Evolutionary conservation across 192 early-diverging fungal genomes (phyloP).

Genomic region (Allomyces javanicus): DNA sequence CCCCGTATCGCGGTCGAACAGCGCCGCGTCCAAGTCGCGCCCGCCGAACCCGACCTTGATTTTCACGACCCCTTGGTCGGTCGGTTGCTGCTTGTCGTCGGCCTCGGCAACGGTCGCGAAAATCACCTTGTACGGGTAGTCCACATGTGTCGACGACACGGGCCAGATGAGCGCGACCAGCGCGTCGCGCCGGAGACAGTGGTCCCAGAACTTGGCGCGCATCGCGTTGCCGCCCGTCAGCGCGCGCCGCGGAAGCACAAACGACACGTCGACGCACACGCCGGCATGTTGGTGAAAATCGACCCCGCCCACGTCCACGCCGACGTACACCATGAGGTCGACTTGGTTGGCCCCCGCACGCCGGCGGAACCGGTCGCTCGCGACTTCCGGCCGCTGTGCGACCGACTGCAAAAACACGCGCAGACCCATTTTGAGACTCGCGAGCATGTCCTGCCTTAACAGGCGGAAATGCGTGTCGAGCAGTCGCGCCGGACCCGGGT

Average conservation of each 20-base stretch:
- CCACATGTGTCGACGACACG: neutral
- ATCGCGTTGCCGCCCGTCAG: neutral
- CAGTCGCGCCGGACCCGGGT: conserved; percentile 19
- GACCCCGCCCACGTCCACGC: no score
- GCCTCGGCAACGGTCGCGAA: neutral
- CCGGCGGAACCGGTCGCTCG: no score
- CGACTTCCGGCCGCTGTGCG: no score
- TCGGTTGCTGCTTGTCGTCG: neutral
- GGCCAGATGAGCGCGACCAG: conserved; percentile 1
- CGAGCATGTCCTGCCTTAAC: conserved; percentile 33
- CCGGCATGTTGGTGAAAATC: no score
- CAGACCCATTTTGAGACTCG: conserved; percentile 19
- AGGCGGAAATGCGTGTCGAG: conserved; percentile 38
- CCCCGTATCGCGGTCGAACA: conserved; percentile 6
- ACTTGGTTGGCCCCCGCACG: no score
- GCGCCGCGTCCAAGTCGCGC: no score
- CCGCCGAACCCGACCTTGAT: no score
- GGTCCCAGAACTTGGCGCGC: neutral
- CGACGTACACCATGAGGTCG: no score
- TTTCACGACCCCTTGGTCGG: no score
- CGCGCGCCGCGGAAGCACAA: neutral
- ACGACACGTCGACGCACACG: neutral
- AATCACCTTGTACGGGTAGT: neutral
- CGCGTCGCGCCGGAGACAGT: neutral
- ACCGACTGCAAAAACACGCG: conserved; percentile 15